phyloP scores from a whole-genome alignment of 1,284 basidiomycete genomes.

The Taiwanofungus camphoratus region DNA sequence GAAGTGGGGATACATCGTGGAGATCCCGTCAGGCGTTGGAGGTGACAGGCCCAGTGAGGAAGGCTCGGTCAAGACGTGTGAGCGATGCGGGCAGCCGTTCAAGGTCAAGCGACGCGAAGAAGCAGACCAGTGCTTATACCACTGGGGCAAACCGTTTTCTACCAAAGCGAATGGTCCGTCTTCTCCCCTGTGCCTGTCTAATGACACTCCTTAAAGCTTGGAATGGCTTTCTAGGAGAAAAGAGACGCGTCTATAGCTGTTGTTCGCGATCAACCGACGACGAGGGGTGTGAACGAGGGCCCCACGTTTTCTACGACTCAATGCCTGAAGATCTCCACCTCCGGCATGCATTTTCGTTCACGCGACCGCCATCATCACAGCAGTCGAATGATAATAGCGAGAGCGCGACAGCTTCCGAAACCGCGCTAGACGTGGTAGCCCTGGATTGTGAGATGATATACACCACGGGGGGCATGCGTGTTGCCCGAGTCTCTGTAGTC shows the following conservation, averaged over 20 bases:
- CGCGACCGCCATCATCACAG: conserved; percentile 24
- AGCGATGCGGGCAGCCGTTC: conserved; percentile 70
- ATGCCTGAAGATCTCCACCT: conserved; percentile 65
- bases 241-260: conserved; percentile 58
- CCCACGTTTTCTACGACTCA: conserved; percentile 76
- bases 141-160: conserved; percentile 74
- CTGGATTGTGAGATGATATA: conserved; percentile 94
- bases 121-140: conserved; percentile 67
- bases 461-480: conserved; percentile 81
- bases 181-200: conserved; percentile 10
- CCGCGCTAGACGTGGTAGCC: conserved; percentile 67
- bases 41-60: conserved; percentile 60
- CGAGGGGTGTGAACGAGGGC: conserved; percentile 61
- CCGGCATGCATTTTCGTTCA: conserved; percentile 66
- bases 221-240: conserved; percentile 47
- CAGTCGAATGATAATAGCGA: background rate
- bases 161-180: conserved; percentile 53
- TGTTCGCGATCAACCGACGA: conserved; percentile 55
- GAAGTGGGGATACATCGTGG: conserved; percentile 67
- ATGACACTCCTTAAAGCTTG: conserved; percentile 6
- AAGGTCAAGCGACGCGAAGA: conserved; percentile 55
- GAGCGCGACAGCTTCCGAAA: conserved; percentile 22
- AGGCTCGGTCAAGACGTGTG: conserved; percentile 67
- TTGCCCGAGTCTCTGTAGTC: conserved; percentile 84
- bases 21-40: conserved; percentile 59